Evolutionary conservation across 1,139 yeast species (phyloP), one percentile per base, ranked within the genome.

Genomic region (Suhomyces coccinellae): DNA sequence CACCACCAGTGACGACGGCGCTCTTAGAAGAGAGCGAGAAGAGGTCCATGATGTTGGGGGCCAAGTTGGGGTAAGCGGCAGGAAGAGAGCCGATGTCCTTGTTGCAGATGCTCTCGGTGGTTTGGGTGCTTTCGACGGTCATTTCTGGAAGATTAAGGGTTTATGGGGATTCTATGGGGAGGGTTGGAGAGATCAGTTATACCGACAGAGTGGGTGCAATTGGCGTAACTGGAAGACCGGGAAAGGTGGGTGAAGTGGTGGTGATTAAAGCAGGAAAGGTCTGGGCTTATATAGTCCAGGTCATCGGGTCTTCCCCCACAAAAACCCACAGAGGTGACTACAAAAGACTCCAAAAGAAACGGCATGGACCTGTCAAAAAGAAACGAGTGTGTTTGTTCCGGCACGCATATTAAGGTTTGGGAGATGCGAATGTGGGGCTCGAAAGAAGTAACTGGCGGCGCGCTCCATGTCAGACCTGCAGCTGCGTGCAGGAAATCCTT

Each of bases 1-100:
- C 73, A 30, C 76, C 76, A 10, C 78, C 78, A 29, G 77, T 73
- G 39, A 73, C 60, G 20, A 67, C 67, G 9, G 77, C 77, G 16
- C 65, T 56, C 59, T 73, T 73, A 15, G 62, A 66, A 9, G 59
- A 57, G 52, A 72, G 65, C 46, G 61, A 58, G 53, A 73, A 73
- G 45, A 71, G 59, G 47, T 71, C 72, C 51, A 69, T 54, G 41
- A 71, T 65, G 47, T 69, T 65, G 10, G 62, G 63, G 13, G 59
- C 41, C 48, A 73, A 54, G 30, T 55, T 51, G 14, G 79, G 77
- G 50, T 62, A 63, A 26, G 65, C 60, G 11, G 71, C 67, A 38
- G 79, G 78, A 46, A 73, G 70, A 3, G 69, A 50, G 8, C 75
- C 75, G 45, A 71, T 65, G 45, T 63, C 71, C 45, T 63, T 65